Base-by-base conservation (phyloP, 345 rosid species). In the Cardamine chenopodiifolia region DNA sequence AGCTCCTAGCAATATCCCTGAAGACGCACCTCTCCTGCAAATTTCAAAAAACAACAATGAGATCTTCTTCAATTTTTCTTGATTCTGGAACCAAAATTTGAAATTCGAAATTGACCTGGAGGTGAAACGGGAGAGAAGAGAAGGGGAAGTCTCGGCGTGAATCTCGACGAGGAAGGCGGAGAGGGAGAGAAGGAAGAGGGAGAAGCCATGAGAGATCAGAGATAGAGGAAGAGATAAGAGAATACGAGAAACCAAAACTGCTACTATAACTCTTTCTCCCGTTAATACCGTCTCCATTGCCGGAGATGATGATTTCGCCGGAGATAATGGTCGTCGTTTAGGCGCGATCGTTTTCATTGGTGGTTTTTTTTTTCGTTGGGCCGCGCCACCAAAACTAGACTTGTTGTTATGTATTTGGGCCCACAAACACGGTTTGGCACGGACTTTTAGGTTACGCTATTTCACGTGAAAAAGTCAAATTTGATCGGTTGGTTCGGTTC, bases 241-340 rank as follows among this genome's bases (percentile, higher is more conserved):
- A 45, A 90, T 71, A 48, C 82, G 82, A 60, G 74, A 70, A 37
- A 86, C 70, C 68, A 90, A 86, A 32, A 90, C 76, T 39, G 80
- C 62, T 8, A 92, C 96, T 50, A 95, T 89, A 13, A 84, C 93
- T 79, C 97, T 86, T 83, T 94, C 98, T 68, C 98, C 98, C 78
- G 80, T 89, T 18, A 83, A 17, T 25, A 71, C 25, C n/a, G 66
- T 39, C 20, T 39, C 14, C 68, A 45, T 64, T 40, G 39, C 55
- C 40, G 66, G 47, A 4, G 66, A 61, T 7, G 19, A 66, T n/a
- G 12, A 73, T 50, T 68, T 62, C 56, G 63, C 48, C 57, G 70
- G 58, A 4, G 49, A 32, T 22, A 1, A 5, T 29, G 5, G 28
- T 39, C 20, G 39, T 57, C 14, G 34, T n/a, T n/a, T n/a, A n/a